Conservation (phyloP, 139 green algal species). For the Volvox reticuliferus region DNA sequence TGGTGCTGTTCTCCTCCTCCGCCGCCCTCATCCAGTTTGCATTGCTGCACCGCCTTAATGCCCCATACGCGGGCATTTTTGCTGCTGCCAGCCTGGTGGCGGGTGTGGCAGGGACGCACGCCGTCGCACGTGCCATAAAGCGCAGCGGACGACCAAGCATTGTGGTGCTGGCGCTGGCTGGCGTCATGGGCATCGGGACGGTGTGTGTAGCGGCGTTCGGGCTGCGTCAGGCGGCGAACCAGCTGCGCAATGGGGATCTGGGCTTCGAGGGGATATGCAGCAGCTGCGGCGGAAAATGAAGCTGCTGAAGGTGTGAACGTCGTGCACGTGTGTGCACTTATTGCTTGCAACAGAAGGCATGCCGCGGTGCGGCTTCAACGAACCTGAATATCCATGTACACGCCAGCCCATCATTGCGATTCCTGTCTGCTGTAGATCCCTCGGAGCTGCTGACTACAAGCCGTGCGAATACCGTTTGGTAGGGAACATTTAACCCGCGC, state of each 20-base stretch:
- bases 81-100: conserved; percentile 32
- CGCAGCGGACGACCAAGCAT: conserved; percentile 35
- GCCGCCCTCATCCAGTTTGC: conserved; percentile 58
- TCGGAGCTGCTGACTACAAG: too few species aligned
- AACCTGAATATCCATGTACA: too few species aligned
- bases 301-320: too few species aligned
- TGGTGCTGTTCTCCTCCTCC: conserved; percentile 66
- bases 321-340: too few species aligned
- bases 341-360: too few species aligned
- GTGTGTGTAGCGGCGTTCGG: conserved; percentile 49
- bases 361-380: too few species aligned
- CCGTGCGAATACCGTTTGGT: too few species aligned
- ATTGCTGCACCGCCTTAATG: conserved; percentile 47
- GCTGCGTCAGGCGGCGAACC: not conserved
- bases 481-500: too few species aligned
- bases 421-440: too few species aligned
- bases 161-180: conserved; percentile 54
- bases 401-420: too few species aligned
- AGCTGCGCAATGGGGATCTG: not conserved
- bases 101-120: conserved; percentile 28
- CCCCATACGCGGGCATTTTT: conserved; percentile 37
- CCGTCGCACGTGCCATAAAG: conserved; percentile 31
- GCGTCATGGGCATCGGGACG: conserved; percentile 47
- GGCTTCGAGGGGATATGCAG: conserved; percentile 19
- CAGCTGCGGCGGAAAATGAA: not conserved